Base-by-base conservation (phyloP, 768 basidiomycete species). In the Mycena alexandri region DNA sequence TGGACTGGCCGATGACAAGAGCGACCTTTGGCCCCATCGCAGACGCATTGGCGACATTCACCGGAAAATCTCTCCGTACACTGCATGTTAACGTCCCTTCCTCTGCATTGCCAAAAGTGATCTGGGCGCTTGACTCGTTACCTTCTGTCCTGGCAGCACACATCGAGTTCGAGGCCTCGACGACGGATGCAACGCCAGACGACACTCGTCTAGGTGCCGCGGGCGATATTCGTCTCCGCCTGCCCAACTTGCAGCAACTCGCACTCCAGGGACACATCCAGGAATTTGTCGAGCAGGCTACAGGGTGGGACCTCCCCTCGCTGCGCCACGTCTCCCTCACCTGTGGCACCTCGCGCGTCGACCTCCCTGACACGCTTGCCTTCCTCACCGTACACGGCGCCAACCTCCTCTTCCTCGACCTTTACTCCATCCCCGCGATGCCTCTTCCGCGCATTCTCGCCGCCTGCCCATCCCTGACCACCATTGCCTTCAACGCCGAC, bases 401-500 rank as follows among this genome's bases (percentile, higher is more conserved):
- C 0, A 74, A 79, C 21, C 86, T 94, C 25, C 80, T 84, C 42
- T 87, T 86, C 78, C 87, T 94, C 59, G 92, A 93, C 75, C 74
- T 93, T 16, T 83, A 90, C 72, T 85, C 85, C 70, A 84, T 87
- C 48, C 86, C 86, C 8, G 70, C 80, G 0, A 79, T 92, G 29
- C 87, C 91, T 65, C 80, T 93, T 16, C 79, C 87, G 6, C 79
- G 79, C 24, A 85, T 91, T 65, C 84, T 93, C 25, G 88, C 89
- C 14, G 76, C 87, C 9, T 93, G 92, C 70, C 91, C 90, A 0
- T 75, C 80, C 53, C 85, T 94, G 34, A 79, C 76, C 21, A 85
- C 88, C 0, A 88, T 94, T 74, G 83, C 85, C 24, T 93, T 94
- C 80, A 93, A 93, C 74, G 87, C 84, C 29, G 93, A 94, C 74